Percentiles rank a stretch among this genome's conserved stretches.
Conservation (phyloP, 1,139 yeast species). For the Geotrichum histeridarum region DNA sequence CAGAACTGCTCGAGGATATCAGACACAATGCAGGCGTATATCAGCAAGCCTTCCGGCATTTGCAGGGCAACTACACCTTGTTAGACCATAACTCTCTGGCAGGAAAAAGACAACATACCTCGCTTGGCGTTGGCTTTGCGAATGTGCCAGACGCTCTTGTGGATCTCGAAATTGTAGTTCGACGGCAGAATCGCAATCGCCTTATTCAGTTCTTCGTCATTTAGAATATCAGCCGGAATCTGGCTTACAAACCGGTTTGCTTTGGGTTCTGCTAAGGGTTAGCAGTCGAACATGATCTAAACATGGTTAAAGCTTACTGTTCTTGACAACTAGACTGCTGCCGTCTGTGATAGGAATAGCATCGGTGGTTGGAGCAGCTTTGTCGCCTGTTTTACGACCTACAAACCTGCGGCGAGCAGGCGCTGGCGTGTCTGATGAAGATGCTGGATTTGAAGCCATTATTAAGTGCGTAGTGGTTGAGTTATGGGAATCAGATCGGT, state of each 20-base stretch:
- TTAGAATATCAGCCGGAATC: constrained; percentile 80
- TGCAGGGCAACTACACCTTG: constrained; percentile 67
- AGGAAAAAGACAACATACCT: constrained; percentile 7
- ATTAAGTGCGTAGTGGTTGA: too few species aligned
- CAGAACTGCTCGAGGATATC: constrained; percentile 93
- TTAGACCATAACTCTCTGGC: not conserved
- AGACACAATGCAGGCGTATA: constrained; percentile 78
- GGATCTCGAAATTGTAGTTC: constrained; percentile 92
- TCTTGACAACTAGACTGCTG: constrained; percentile 13
- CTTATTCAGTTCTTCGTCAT: constrained; percentile 72
- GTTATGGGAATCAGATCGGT: not conserved
- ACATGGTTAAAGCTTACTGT: constrained; percentile 5
- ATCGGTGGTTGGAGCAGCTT: constrained; percentile 3
- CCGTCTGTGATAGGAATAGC: not conserved
- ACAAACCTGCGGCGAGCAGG: constrained; percentile 18
- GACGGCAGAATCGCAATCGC: constrained; percentile 79
- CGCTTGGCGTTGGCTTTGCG: constrained; percentile 63
- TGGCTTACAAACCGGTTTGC: constrained; percentile 62
- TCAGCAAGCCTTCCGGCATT: constrained; percentile 94
- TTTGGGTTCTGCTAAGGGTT: constrained; percentile 3
- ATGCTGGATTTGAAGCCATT: too few species aligned
- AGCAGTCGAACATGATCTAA: not conserved
- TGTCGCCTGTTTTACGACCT: constrained; percentile 13
- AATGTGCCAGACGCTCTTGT: constrained; percentile 92
- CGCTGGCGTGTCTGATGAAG: not conserved